phyloP scores from a whole-genome alignment of 495 filamentous ascomycete genomes.

The Hypoxylon fragiforme region DNA sequence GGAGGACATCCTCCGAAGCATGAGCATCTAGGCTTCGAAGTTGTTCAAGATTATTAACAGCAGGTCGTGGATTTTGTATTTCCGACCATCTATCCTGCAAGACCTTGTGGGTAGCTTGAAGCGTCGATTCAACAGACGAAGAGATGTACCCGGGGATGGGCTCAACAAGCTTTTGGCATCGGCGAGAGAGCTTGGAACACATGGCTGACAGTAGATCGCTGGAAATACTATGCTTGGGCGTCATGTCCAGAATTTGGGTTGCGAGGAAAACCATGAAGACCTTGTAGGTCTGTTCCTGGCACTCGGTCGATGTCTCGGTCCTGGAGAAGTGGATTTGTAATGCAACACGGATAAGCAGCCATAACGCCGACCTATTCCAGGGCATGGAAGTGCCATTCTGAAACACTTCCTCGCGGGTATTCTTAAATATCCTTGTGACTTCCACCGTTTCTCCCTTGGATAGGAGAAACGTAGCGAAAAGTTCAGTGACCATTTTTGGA shows the following conservation, averaged over 20 bases:
- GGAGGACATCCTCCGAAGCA: slow-evolving; percentile 5
- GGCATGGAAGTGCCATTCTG: slow-evolving; percentile 48
- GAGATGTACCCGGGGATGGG: not conserved
- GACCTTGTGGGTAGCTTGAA: not conserved
- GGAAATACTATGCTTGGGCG: not conserved
- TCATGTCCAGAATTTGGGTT: slow-evolving; percentile 42
- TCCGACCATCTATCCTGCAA: slow-evolving; percentile 8
- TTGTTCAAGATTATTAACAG: not conserved
- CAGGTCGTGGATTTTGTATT: slow-evolving; percentile 2
- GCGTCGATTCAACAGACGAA: slow-evolving; percentile 24
- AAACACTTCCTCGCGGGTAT: slow-evolving; percentile 63
- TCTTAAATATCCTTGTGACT: slow-evolving; percentile 52
- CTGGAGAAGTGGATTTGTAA: slow-evolving; percentile 46
- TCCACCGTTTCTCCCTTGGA: slow-evolving; percentile 43
- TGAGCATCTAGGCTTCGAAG: slow-evolving; percentile 2
- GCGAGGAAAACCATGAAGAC: slow-evolving; percentile 58
- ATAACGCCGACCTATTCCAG: slow-evolving; percentile 61
- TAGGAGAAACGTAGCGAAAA: slow-evolving; percentile 53
- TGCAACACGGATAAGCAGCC: slow-evolving; percentile 62
- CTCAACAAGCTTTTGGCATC: slow-evolving; percentile 49
- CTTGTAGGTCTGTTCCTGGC: slow-evolving; percentile 52
- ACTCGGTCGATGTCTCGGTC: not conserved
- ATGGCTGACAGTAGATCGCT: slow-evolving; percentile 50
- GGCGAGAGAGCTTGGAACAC: slow-evolving; percentile 53
- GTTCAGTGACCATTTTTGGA: slow-evolving; percentile 59